Evolutionary conservation across 495 filamentous ascomycete species (phyloP).

Genomic region (Corynascus novoguineensis): DNA sequence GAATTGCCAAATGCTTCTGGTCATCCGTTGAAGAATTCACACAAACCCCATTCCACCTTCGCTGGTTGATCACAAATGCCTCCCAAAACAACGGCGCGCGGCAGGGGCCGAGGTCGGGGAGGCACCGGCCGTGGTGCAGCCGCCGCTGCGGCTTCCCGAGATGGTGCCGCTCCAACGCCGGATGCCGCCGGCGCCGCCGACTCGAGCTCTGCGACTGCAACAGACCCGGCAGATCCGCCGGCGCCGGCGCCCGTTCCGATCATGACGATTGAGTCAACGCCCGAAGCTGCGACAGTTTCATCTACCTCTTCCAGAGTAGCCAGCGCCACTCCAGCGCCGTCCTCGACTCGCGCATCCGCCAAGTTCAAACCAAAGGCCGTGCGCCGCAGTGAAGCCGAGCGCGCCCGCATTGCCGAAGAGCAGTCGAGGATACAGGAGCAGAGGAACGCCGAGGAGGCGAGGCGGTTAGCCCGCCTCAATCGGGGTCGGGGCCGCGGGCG

Average conservation of each 20-base stretch:
- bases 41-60: background rate
- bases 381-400: conserved; percentile 38
- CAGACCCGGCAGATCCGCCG: background rate
- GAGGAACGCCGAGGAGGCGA: conserved; percentile 31
- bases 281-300: background rate
- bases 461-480: conserved; percentile 15
- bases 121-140: conserved; percentile 14
- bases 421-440: conserved; percentile 28
- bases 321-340: conserved; percentile 1
- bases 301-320: conserved; percentile 2
- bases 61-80: conserved; percentile 11
- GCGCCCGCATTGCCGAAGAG: conserved; percentile 37
- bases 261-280: background rate
- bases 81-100: conserved; percentile 13
- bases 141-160: conserved; percentile 7
- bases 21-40: background rate
- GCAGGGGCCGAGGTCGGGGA: conserved; percentile 17
- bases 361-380: conserved; percentile 42
- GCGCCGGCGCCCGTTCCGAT: conserved; percentile 1
- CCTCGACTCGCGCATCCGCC: conserved; percentile 5
- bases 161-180: background rate
- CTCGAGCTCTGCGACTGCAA: background rate
- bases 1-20: background rate
- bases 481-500: conserved; percentile 33
- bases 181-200: conserved; percentile 5